Conservation (phyloP, 805 yeast genomes). For the Saccharomycopsis sp. region DNA sequence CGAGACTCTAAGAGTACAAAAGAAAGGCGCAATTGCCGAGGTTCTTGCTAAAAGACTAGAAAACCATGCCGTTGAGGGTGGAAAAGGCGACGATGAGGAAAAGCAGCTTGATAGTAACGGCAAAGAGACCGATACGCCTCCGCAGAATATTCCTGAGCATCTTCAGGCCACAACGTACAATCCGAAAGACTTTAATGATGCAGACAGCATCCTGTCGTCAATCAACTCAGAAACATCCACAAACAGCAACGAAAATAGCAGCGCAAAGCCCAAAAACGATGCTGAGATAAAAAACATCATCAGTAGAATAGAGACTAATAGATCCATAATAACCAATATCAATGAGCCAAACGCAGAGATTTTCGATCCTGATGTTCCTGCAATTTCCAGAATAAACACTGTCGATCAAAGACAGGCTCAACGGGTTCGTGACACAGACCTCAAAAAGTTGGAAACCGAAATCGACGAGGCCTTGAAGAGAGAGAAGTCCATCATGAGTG, state of each 20-base stretch:
- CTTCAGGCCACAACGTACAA: not conserved
- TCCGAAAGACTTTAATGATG: not conserved
- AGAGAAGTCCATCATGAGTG: not conserved
- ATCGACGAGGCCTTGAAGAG: slow-evolving; percentile 11
- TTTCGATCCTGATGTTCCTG: slow-evolving; percentile 26
- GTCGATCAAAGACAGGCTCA: slow-evolving; percentile 22
- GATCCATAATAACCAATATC: not conserved
- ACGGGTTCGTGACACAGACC: slow-evolving; percentile 19
- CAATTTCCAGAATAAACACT: slow-evolving; percentile 33
- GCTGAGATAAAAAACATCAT: not conserved
- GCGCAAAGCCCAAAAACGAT: not conserved
- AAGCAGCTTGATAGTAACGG: slow-evolving; percentile 3
- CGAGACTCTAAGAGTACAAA: slow-evolving; percentile 67
- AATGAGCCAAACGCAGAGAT: not conserved
- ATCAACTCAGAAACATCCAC: not conserved
- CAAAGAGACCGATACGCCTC: slow-evolving; percentile 12
- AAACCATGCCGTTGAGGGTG: slow-evolving; percentile 4
- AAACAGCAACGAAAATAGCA: not conserved
- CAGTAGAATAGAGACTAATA: slow-evolving; percentile 7
- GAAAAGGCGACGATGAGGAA: not conserved
- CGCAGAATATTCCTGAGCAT: slow-evolving; percentile 2
- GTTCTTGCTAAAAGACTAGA: slow-evolving; percentile 34
- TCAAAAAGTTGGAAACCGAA: slow-evolving; percentile 20
- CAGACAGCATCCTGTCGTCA: not conserved
- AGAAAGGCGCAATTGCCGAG: slow-evolving; percentile 46